phyloP scores from a whole-genome alignment of 192 early-diverging fungal genomes.

The Dissophora ornata region DNA sequence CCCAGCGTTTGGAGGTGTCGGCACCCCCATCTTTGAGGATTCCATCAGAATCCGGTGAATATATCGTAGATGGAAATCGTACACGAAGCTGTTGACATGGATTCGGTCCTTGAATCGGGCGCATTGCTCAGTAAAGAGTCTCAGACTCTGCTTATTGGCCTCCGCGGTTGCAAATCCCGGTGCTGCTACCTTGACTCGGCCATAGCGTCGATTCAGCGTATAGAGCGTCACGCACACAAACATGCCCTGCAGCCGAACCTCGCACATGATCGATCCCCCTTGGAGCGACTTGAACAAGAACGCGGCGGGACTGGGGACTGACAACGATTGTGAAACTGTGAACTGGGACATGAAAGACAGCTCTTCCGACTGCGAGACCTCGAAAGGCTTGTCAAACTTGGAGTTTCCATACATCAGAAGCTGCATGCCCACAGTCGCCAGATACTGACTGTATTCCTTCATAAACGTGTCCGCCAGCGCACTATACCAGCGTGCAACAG shows the following conservation, averaged over 20 bases:
- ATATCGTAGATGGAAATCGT: conserved; percentile 69
- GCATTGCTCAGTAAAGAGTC: conserved; percentile 68
- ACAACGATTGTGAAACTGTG: conserved; percentile 53
- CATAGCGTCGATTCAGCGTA: conserved; percentile 65
- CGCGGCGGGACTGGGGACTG: conserved; percentile 58
- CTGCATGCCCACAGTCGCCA: conserved; percentile 70
- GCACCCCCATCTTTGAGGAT: conserved; percentile 28
- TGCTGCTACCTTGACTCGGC: conserved; percentile 54
- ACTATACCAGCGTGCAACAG: conserved; percentile 59
- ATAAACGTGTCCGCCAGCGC: conserved; percentile 61
- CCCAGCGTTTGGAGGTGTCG: background rate
- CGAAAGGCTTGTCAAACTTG: conserved; percentile 50
- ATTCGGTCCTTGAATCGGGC: conserved; percentile 66
- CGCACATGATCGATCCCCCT: conserved; percentile 69
- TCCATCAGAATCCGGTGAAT: conserved; percentile 59
- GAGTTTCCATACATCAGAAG: conserved; percentile 63
- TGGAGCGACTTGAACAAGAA: conserved; percentile 65
- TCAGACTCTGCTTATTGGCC: conserved; percentile 59
- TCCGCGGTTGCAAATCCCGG: conserved; percentile 54
- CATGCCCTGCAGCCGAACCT: conserved; percentile 64
- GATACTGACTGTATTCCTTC: conserved; percentile 65
- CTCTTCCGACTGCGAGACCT: conserved; percentile 38
- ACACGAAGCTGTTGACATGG: conserved; percentile 72
- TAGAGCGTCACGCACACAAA: conserved; percentile 71
- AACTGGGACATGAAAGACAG: conserved; percentile 59